Conservation (phyloP, 768 basidiomycete genomes). For the Multifurca ochricompacta region DNA sequence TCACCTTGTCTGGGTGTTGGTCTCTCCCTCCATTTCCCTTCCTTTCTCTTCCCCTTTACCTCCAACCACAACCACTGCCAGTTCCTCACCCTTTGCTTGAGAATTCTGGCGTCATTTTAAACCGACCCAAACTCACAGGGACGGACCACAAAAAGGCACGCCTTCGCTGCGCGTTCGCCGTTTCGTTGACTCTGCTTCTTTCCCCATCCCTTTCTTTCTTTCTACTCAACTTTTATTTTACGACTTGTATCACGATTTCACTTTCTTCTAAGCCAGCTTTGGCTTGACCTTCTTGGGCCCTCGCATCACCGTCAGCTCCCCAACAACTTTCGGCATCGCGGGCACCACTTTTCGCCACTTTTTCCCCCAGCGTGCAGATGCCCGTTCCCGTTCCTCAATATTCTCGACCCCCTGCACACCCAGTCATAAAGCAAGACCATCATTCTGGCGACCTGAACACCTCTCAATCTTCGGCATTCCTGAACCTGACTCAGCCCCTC, state of each 20-base stretch:
- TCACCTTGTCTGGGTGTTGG: slow-evolving; percentile 16
- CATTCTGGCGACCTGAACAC: slow-evolving; percentile 34
- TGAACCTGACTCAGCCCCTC: slow-evolving; percentile 48
- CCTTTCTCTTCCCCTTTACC: slow-evolving; percentile 23
- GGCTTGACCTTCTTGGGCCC: slow-evolving; percentile 34
- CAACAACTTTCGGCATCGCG: slow-evolving; percentile 15
- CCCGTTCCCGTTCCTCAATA: slow-evolving; percentile 75
- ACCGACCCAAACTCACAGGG: slow-evolving; percentile 13
- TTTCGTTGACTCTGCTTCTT: slow-evolving; percentile 26
- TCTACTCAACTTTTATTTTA: slow-evolving; percentile 35
- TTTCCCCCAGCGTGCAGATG: slow-evolving; percentile 53
- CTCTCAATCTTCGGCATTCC: slow-evolving; percentile 39
- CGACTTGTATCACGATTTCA: slow-evolving; percentile 69
- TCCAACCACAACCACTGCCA: slow-evolving; percentile 24
- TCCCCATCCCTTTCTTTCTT: slow-evolving; percentile 27
- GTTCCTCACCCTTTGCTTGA: slow-evolving; percentile 4
- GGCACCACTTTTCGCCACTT: slow-evolving; percentile 23
- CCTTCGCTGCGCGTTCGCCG: slow-evolving; percentile 91
- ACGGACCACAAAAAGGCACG: slow-evolving; percentile 64
- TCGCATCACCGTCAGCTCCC: slow-evolving; percentile 29
- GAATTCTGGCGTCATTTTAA: slow-evolving; percentile 11
- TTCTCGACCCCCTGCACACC: slow-evolving; percentile 51
- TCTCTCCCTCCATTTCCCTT: slow-evolving; percentile 22
- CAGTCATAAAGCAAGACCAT: slow-evolving; percentile 50
- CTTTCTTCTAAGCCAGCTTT: slow-evolving; percentile 33